Percentiles rank a stretch among this genome's conserved stretches.
Evolutionary conservation across 805 yeast species (phyloP).

Genomic region (Candida peoriensis): DNA sequence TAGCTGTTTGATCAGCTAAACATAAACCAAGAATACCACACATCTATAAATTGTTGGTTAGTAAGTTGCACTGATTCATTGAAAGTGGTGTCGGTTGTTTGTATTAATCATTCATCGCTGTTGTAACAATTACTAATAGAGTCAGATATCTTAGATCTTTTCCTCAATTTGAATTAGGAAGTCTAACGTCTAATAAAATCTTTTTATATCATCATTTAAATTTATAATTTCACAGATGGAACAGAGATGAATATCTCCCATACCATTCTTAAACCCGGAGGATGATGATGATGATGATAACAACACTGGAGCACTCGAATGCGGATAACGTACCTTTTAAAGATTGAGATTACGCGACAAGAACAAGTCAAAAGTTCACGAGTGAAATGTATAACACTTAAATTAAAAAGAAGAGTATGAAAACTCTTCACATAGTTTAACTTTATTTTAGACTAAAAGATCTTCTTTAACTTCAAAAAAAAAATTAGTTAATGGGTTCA

Average conservation of each 20-base stretch:
- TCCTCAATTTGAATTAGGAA: conserved; percentile 27
- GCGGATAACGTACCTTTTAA: too few species aligned
- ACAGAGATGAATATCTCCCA: background rate
- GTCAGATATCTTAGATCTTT: conserved; percentile 19
- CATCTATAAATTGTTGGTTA: conserved; percentile 42
- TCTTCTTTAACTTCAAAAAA: too few species aligned
- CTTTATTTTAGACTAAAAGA: too few species aligned
- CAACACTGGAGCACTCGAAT: too few species aligned
- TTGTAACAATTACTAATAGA: background rate
- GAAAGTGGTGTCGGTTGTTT: too few species aligned
- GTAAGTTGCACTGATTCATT: background rate
- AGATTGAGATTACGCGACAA: too few species aligned
- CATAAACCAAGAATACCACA: conserved; percentile 94
- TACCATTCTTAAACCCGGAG: background rate
- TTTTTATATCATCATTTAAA: conserved; percentile 16
- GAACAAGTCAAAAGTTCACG: too few species aligned
- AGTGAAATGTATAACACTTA: too few species aligned
- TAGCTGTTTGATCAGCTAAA: conserved; percentile 63
- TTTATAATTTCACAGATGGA: background rate
- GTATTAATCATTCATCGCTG: conserved; percentile 1
- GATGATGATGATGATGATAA: too few species aligned
- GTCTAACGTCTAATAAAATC: conserved; percentile 28
- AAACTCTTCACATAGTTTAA: too few species aligned
- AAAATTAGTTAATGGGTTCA: too few species aligned
- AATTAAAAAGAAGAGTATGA: too few species aligned